Evolutionary conservation across 2,329 filamentous ascomycete genomes (phyloP).

Genomic region (Orbilia brochopaga): DNA sequence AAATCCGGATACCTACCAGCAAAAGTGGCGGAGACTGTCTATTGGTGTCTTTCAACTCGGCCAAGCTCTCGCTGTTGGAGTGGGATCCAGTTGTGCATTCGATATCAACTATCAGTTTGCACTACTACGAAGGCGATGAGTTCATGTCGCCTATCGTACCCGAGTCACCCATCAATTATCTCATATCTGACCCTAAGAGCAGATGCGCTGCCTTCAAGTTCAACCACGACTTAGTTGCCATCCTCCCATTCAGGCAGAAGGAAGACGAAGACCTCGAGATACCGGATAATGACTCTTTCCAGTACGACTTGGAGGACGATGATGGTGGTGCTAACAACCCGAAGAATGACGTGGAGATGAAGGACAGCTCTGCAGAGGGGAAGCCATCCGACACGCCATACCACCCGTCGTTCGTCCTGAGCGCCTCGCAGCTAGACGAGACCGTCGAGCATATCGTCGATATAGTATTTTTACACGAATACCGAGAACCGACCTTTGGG

Average conservation of each 20-base stretch:
- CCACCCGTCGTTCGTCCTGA: constrained; percentile 88
- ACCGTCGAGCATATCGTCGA: constrained; percentile 86
- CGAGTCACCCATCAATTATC: constrained; percentile 77
- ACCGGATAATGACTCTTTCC: constrained; percentile 76
- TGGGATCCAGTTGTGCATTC: constrained; percentile 84
- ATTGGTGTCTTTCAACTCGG: constrained; percentile 83
- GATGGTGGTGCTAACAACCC: constrained; percentile 52
- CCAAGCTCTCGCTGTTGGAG: constrained; percentile 89
- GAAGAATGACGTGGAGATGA: constrained; percentile 50
- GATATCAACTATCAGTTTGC: constrained; percentile 88
- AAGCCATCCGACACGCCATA: constrained; percentile 70
- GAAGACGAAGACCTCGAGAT: constrained; percentile 55
- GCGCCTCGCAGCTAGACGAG: constrained; percentile 85
- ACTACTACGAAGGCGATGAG: constrained; percentile 97
- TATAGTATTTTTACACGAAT: constrained; percentile 92
- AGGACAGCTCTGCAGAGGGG: constrained; percentile 47
- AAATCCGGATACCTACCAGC: constrained; percentile 74
- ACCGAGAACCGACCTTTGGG: constrained; percentile 95
- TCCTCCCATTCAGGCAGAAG: constrained; percentile 83
- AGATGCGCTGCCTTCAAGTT: constrained; percentile 95
- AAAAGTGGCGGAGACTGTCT: constrained; percentile 73
- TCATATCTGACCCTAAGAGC: constrained; percentile 88
- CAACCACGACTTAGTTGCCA: constrained; percentile 83
- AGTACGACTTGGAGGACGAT: constrained; percentile 57
- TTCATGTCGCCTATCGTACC: constrained; percentile 62